These are phyloP conservation scores for Colletotrichum limetticola DNA, from an alignment of 2,329 filamentous ascomycete species.

Conservation along the genomic window DNA sequence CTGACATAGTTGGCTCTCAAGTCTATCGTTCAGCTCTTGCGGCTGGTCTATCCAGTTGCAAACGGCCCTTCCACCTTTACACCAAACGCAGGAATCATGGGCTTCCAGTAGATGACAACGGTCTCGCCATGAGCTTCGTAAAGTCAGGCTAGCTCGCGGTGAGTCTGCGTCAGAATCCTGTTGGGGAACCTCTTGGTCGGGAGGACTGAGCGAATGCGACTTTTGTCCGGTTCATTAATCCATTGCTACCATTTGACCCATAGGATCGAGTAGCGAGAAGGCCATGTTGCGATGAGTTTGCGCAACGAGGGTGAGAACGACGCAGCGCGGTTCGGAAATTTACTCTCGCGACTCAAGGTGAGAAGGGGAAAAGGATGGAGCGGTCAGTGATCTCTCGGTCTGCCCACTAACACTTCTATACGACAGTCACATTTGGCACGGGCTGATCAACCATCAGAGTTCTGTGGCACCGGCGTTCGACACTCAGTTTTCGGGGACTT, in stretches of 20 bases:
- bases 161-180: neutral
- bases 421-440: too few relatives aligned
- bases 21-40: neutral
- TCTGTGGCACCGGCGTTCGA: neutral
- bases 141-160: neutral
- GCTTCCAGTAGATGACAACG: neutral
- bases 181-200: neutral
- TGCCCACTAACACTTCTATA: too few relatives aligned
- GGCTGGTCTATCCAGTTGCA: neutral
- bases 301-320: neutral
- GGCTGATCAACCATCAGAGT: neutral
- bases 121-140: neutral
- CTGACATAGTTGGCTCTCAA: slow-evolving; percentile 36
- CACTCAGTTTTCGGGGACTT: neutral
- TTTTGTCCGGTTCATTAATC: neutral
- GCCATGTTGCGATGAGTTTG: neutral
- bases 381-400: too few relatives aligned
- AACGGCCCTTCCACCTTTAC: too few relatives aligned
- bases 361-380: too few relatives aligned
- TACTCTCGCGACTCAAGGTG: neutral
- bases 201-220: too few relatives aligned
- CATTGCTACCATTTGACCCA: neutral
- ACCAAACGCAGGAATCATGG: too few relatives aligned
- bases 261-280: neutral
- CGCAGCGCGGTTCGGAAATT: too few relatives aligned